Conservation (phyloP, 768 basidiomycete species). For the Phlebiopsis gigantea region DNA sequence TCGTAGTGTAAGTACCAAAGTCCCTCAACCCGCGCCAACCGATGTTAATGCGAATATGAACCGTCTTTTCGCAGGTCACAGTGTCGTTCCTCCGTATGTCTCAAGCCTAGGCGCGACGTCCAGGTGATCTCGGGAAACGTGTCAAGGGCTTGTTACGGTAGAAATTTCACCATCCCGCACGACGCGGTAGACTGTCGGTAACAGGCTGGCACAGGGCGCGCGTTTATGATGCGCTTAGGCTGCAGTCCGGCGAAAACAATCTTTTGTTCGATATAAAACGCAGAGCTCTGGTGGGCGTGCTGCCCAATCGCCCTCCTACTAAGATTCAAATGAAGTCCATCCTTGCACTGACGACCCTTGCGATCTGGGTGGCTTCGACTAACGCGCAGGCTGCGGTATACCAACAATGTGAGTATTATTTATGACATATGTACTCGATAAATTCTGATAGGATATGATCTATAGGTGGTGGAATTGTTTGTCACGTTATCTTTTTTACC, state of each 20-base stretch:
- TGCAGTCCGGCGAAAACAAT: background rate
- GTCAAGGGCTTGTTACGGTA: no score
- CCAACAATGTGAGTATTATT: conserved; percentile 15
- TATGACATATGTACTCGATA: background rate
- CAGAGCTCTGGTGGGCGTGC: background rate
- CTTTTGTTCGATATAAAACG: background rate
- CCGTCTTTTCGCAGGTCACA: background rate
- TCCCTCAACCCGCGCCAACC: background rate
- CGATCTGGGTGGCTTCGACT: conserved; percentile 10
- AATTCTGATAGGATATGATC: background rate
- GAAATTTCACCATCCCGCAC: background rate
- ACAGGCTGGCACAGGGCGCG: background rate
- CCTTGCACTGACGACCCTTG: conserved; percentile 11
- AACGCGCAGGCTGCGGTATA: conserved; percentile 12
- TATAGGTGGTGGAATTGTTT: conserved; percentile 18
- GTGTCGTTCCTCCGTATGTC: background rate
- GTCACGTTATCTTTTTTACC: background rate
- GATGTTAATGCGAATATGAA: conserved; percentile 16
- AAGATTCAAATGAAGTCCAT: conserved; percentile 7
- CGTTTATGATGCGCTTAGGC: background rate
- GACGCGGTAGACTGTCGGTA: background rate
- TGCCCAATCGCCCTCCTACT: background rate
- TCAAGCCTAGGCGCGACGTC: no score
- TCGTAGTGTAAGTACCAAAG: background rate
- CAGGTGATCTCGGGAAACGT: no score